Base-by-base conservation (phyloP, 1,139 yeast species). In the Hanseniaspora sp. region DNA sequence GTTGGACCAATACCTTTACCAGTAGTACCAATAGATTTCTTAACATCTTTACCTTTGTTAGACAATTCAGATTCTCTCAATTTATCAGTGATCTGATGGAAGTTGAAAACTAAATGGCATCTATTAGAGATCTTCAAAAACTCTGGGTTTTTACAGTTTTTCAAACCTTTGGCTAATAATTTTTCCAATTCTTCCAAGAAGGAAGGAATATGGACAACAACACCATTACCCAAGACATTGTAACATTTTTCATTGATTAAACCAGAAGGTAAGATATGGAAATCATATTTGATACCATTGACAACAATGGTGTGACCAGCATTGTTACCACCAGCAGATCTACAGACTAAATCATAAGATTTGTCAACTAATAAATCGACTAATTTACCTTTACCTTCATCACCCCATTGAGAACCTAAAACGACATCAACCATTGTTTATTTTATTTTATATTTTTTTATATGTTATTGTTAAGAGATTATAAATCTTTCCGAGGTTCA, bases 1-100 rank as follows among this genome's bases (percentile, higher is more conserved):
- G 98, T 84, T 63, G 99, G 99, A 56, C 99, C 99, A 66, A 92
- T 92, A 71, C 99, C 99, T 70, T 94, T 92, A 67, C 97, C 96
- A 52, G 99, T 92, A 60, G 99, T 92, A 63, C 99, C 99, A 65
- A 92, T 92, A 9, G 53, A 49, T 46, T 95, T 82, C 72, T 87
- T 88, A 69, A 87, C 87, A 68, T 82, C 83, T 58, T 78, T 76
- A 5, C 68, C 61, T 37, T 58, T 59, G 57, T 69, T 70, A 37
- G 92, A 82, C 56, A 94, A 78, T 71, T 92, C 98, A 54, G 86
- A 83, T 71, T 92, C 99, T 71, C 95, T 86, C 66, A 92, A 77
- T 64, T 90, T 92, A 68, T 92, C 99, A 53, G 95, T 87, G 68
- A 94, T 80, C 73, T 92, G 97, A 72, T 92, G 98, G 81, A 92